phyloP scores from a whole-genome alignment of 768 basidiomycete genomes.

The Thelephora ganbajun region DNA sequence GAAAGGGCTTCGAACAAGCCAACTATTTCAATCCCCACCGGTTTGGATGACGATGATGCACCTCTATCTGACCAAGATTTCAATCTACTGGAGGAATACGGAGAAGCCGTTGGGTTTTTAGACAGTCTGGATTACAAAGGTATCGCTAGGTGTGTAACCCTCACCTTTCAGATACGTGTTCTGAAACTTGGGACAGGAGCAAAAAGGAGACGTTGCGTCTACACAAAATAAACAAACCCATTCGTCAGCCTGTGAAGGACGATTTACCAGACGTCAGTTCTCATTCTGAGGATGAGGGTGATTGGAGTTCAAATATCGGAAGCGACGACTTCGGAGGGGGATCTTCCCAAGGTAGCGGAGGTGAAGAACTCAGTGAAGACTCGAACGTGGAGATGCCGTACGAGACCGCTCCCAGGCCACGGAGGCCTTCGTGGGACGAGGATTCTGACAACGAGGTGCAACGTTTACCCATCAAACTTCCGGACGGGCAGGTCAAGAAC shows the following conservation, averaged over 20 bases:
- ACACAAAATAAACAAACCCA: constrained; percentile 50
- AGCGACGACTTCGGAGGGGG: constrained; percentile 17
- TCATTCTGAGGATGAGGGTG: constrained; percentile 44
- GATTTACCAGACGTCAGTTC: constrained; percentile 61
- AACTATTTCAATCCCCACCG: constrained; percentile 46
- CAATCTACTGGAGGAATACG: constrained; percentile 51
- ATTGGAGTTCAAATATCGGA: constrained; percentile 35
- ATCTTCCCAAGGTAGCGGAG: constrained; percentile 20
- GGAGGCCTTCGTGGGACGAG: constrained; percentile 28
- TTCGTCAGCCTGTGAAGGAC: constrained; percentile 29
- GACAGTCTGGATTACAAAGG: constrained; percentile 57
- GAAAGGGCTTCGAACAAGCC: constrained; percentile 45
- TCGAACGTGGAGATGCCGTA: constrained; percentile 50
- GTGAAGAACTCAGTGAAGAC: constrained; percentile 12
- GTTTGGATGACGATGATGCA: constrained; percentile 30
- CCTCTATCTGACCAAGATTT: constrained; percentile 60
- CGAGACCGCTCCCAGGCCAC: constrained; percentile 46
- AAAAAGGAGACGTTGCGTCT: constrained; percentile 71
- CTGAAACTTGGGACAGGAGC: constrained; percentile 35
- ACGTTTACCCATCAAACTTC: constrained; percentile 76
- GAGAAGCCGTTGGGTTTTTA: constrained; percentile 53
- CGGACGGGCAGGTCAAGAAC: constrained; percentile 62
- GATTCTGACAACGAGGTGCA: constrained; percentile 37
- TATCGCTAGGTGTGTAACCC: constrained; percentile 54
- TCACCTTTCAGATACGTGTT: constrained; percentile 2